A percentile compares a stretch with the other conserved stretches of the same genome.
Conservation (phyloP, 805 yeast species). For the Jamesozyma rosinii region DNA sequence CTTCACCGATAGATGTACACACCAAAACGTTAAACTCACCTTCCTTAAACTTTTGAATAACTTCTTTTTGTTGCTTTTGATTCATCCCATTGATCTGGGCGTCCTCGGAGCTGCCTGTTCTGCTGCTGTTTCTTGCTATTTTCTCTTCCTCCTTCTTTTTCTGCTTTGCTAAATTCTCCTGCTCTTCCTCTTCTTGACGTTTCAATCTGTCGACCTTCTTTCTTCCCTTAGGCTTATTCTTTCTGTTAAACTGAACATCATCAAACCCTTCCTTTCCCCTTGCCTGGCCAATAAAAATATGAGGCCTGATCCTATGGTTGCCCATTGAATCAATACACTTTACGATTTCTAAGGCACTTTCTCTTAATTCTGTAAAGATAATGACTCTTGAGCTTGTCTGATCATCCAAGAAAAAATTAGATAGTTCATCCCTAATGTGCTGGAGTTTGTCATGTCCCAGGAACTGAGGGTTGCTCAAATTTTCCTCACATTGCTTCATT, state of each 20-base stretch:
- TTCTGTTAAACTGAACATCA: conserved; percentile 40
- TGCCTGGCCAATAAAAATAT: conserved; percentile 88
- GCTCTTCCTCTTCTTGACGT: conserved; percentile 28
- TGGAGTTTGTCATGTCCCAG: conserved; percentile 69
- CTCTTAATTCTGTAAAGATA: conserved; percentile 80
- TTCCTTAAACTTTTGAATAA: conserved; percentile 60
- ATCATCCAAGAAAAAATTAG: conserved; percentile 41
- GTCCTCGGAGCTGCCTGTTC: conserved; percentile 58
- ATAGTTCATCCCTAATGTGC: conserved; percentile 47
- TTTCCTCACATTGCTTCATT: conserved; percentile 36
- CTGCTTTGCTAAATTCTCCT: conserved; percentile 26
- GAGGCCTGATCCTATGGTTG: conserved; percentile 46
- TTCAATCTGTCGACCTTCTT: conserved; percentile 32
- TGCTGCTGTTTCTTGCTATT: conserved; percentile 30
- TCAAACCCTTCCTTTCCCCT: conserved; percentile 63
- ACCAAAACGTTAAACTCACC: conserved; percentile 75
- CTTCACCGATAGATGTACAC: conserved; percentile 97
- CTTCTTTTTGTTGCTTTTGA: conserved; percentile 76
- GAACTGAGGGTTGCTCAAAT: conserved; percentile 31
- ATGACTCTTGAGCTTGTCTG: conserved; percentile 61
- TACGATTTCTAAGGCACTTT: conserved; percentile 82
- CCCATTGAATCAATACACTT: conserved; percentile 43
- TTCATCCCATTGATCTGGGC: conserved; percentile 83
- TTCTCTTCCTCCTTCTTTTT: conserved; percentile 28
- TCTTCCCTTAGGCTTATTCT: conserved; percentile 38